Conservation (phyloP, 2,329 filamentous ascomycete species). For the Colletotrichum sp. region DNA sequence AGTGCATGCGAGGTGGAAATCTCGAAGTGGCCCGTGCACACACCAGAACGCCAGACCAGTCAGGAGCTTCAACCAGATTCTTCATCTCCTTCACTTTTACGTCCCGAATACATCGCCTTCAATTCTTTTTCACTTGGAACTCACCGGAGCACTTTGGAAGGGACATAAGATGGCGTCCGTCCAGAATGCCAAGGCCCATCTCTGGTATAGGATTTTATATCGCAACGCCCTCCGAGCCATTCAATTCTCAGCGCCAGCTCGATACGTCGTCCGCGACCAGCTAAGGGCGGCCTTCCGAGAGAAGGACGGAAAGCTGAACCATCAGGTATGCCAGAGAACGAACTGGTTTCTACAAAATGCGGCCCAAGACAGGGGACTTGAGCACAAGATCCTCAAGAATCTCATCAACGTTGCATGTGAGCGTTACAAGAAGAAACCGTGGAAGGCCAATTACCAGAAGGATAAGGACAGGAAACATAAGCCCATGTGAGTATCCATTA, state of each 20-base stretch:
- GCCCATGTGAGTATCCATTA: conserved; percentile 21
- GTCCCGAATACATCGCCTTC: not conserved
- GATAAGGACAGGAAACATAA: not conserved
- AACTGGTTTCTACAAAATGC: conserved; percentile 74
- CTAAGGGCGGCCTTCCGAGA: conserved; percentile 65
- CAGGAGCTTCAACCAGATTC: not conserved
- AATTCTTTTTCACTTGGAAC: not conserved
- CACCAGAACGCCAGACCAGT: not conserved
- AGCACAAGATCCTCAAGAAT: conserved; percentile 76
- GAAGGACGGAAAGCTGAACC: conserved; percentile 49
- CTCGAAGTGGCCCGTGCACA: conserved; percentile 12
- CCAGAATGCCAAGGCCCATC: conserved; percentile 50
- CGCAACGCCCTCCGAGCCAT: conserved; percentile 72
- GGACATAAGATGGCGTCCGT: conserved; percentile 9
- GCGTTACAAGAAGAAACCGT: conserved; percentile 31
- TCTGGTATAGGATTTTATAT: conserved; percentile 74
- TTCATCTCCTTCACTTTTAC: not conserved
- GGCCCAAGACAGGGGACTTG: conserved; percentile 65
- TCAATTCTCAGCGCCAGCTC: conserved; percentile 72
- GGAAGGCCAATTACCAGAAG: conserved; percentile 26
- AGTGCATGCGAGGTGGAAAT: conserved; percentile 13
- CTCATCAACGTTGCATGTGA: conserved; percentile 52
- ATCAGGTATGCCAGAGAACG: conserved; percentile 64
- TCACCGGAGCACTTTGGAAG: conserved; percentile 29
- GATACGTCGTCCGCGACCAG: conserved; percentile 65